Conservation (phyloP, 257 asterid genomes). For the Solanum sitiens region DNA sequence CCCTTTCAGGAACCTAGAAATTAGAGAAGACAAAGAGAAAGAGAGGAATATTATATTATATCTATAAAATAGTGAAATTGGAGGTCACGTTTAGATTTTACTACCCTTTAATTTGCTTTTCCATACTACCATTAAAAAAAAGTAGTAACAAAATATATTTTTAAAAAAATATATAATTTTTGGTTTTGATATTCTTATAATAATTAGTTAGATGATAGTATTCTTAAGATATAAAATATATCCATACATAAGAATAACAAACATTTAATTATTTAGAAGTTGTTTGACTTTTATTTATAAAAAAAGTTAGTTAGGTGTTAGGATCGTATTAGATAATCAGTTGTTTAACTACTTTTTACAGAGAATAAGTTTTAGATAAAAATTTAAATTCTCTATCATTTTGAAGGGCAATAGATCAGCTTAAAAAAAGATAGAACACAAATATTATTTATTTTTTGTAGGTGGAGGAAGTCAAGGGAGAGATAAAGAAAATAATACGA, state of each 20-base stretch:
- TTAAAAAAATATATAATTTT: too few relatives aligned
- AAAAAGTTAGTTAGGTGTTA: background rate
- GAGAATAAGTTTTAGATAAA: too few relatives aligned
- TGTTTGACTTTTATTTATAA: background rate
- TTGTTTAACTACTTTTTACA: too few relatives aligned
- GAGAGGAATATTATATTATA: background rate
- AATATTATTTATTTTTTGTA: too few relatives aligned
- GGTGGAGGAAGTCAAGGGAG: background rate
- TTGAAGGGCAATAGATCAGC: background rate
- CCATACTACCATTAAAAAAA: background rate
- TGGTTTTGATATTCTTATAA: too few relatives aligned
- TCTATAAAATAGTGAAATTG: background rate
- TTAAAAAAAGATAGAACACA: too few relatives aligned
- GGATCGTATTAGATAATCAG: too few relatives aligned
- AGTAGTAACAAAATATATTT: background rate
- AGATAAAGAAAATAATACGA: background rate
- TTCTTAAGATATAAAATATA: too few relatives aligned
- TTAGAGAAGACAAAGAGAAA: background rate
- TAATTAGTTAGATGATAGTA: background rate
- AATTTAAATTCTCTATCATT: background rate
- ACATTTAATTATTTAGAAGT: background rate
- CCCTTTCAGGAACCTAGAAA: constrained; percentile 15
- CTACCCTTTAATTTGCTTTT: constrained; percentile 6
- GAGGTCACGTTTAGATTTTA: constrained; percentile 10
- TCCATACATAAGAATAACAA: background rate